Evolutionary conservation across 75 land plant genomes (phyloP).

Genomic region (Ceratopteris richardii): DNA sequence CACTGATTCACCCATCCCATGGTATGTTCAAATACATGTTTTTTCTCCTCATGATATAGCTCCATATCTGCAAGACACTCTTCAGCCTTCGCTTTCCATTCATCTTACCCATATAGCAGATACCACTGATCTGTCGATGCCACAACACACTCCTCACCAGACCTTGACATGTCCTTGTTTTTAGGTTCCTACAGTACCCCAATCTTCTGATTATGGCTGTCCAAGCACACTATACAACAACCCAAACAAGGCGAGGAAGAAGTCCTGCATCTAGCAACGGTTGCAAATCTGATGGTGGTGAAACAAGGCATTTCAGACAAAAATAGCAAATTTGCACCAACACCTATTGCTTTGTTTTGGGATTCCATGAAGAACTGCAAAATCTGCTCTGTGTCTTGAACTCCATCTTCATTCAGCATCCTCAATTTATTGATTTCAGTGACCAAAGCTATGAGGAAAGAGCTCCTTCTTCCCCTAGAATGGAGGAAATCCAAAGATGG

Average conservation of each 20-base stretch:
- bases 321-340: slow-evolving; percentile 53
- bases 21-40: slow-evolving; percentile 79
- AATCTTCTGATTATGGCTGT: slow-evolving; percentile 61
- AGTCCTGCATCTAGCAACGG: too few relatives aligned
- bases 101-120: slow-evolving; percentile 67
- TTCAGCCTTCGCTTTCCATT: slow-evolving; percentile 56
- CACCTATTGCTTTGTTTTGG: slow-evolving; percentile 70
- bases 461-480: too few relatives aligned
- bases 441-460: slow-evolving; percentile 56
- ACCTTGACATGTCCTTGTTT: slow-evolving; percentile 83
- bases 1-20: slow-evolving; percentile 85
- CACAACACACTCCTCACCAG: slow-evolving; percentile 93
- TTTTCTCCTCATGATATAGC: slow-evolving; percentile 51
- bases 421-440: slow-evolving; percentile 85
- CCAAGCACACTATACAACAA: too few relatives aligned
- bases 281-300: too few relatives aligned
- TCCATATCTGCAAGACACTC: slow-evolving; percentile 69
- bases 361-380: slow-evolving; percentile 67
- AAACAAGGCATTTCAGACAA: too few relatives aligned
- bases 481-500: too few relatives aligned
- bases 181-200: slow-evolving; percentile 86
- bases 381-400: slow-evolving; percentile 81
- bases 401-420: too few relatives aligned
- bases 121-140: slow-evolving; percentile 97
- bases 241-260: too few relatives aligned